A percentile compares a stretch with the other conserved stretches of the same genome.
Evolutionary conservation across 352 stramenopile species (phyloP).

Genomic region (Pseudoperonospora humuli): DNA sequence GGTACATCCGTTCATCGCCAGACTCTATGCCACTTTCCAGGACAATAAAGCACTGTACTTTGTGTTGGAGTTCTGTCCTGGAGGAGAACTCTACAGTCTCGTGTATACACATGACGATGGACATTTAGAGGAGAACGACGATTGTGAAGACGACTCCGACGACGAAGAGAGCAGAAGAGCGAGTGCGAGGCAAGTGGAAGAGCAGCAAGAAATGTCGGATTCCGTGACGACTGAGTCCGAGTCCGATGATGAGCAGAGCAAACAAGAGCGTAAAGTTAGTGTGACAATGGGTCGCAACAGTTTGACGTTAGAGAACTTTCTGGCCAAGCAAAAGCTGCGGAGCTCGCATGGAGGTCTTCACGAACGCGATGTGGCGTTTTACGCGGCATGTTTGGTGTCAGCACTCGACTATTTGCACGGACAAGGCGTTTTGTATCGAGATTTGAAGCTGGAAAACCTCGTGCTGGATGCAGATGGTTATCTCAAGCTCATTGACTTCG

Average conservation of each 20-base stretch:
- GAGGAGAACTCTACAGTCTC: slow-evolving; percentile 84
- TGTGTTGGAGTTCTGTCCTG: slow-evolving; percentile 64
- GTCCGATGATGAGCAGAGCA: slow-evolving; percentile 32
- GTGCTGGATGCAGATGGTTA: slow-evolving; percentile 86
- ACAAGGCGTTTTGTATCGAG: slow-evolving; percentile 61
- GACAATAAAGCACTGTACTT: slow-evolving; percentile 68
- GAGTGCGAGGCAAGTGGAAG: slow-evolving; percentile 6
- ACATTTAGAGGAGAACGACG: slow-evolving; percentile 17
- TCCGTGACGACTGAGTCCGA: slow-evolving; percentile 29
- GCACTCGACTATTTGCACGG: slow-evolving; percentile 84
- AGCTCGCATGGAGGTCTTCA: slow-evolving; percentile 58
- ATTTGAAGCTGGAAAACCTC: slow-evolving; percentile 87
- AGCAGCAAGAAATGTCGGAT: slow-evolving; percentile 15
- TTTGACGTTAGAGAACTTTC: slow-evolving; percentile 34
- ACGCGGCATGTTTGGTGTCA: slow-evolving; percentile 89
- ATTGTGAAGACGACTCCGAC: slow-evolving; percentile 7
- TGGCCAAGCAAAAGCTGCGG: slow-evolving; percentile 28
- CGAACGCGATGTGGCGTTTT: slow-evolving; percentile 89
- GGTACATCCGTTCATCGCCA: slow-evolving; percentile 48
- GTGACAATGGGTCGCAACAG: slow-evolving; percentile 20
- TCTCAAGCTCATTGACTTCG: slow-evolving; percentile 67
- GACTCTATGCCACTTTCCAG: slow-evolving; percentile 65
- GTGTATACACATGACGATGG: slow-evolving; percentile 49
- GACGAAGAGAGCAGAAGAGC: slow-evolving; percentile 14
- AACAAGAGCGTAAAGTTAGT: slow-evolving; percentile 11